Percentiles rank a stretch among this genome's conserved stretches.
These are phyloP conservation scores for Pyrenophora teres DNA, from an alignment of 2,329 filamentous ascomycete genomes.

Conservation along the genomic window DNA sequence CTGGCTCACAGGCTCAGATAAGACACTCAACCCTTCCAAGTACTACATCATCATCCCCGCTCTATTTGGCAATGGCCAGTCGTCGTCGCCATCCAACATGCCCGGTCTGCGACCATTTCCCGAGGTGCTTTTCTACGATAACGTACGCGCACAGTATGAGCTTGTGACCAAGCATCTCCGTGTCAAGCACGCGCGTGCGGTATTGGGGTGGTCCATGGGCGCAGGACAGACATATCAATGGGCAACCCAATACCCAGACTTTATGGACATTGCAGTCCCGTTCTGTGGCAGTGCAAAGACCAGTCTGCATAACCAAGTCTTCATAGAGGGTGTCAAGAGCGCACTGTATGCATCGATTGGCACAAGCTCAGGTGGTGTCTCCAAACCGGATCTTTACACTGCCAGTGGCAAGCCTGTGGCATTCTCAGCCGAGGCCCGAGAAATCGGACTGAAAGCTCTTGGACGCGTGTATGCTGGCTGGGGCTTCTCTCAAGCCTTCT, in stretches of 20 bases:
- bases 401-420: conserved; percentile 27
- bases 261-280: conserved; percentile 67
- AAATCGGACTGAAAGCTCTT: conserved; percentile 69
- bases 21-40: conserved; percentile 65
- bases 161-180: conserved; percentile 68
- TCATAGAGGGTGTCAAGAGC: conserved; percentile 67
- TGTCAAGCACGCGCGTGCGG: conserved; percentile 64
- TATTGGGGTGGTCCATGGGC: conserved; percentile 74
- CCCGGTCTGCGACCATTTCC: conserved; percentile 62
- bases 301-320: conserved; percentile 69
- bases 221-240: conserved; percentile 69
- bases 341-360: conserved; percentile 63
- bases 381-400: conserved; percentile 34
- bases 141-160: conserved; percentile 68
- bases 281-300: conserved; percentile 71
- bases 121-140: conserved; percentile 68
- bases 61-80: conserved; percentile 71
- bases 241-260: conserved; percentile 66
- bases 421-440: conserved; percentile 61
- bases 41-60: conserved; percentile 73
- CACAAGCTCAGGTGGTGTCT: conserved; percentile 57
- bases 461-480: conserved; percentile 78
- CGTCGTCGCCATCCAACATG: conserved; percentile 69
- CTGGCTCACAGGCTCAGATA: conserved; percentile 72
- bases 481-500: conserved; percentile 81